Conservation (phyloP, 108 stramenopile genomes). For the Mediolabrus comicus region DNA sequence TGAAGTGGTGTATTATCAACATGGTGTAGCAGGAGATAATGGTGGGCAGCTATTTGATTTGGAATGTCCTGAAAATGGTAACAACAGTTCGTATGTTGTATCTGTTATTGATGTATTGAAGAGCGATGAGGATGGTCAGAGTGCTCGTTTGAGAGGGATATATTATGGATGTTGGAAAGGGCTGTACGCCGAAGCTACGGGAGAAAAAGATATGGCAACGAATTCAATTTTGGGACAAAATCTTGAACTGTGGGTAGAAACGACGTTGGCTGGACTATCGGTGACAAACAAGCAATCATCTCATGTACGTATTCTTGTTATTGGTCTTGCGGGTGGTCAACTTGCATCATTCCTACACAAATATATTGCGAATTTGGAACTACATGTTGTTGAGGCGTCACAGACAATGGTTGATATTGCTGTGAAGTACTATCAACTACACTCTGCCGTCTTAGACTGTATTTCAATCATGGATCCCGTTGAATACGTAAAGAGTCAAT, state of each 20-base stretch:
- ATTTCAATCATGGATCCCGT: constrained; percentile 9
- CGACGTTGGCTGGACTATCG: constrained; percentile 18
- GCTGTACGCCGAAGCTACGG: constrained; percentile 21
- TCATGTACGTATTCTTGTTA: constrained; percentile 4
- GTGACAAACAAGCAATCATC: background rate
- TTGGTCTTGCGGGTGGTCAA: constrained; percentile 26
- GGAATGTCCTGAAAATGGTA: background rate
- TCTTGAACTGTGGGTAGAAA: constrained; percentile 20
- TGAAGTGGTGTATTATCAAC: constrained; percentile 12
- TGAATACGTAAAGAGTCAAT: constrained; percentile 21
- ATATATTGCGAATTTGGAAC: constrained; percentile 1
- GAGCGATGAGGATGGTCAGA: constrained; percentile 24
- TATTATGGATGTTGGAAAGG: constrained; percentile 20
- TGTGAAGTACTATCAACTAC: constrained; percentile 11
- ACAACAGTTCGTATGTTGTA: background rate
- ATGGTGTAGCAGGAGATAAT: background rate
- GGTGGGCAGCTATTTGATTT: constrained; percentile 17
- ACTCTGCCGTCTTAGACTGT: background rate
- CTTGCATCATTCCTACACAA: constrained; percentile 16
- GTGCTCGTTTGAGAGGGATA: constrained; percentile 16
- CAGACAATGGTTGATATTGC: constrained; percentile 20
- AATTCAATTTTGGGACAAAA: background rate
- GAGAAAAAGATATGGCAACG: constrained; percentile 15
- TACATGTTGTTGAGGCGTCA: constrained; percentile 13
- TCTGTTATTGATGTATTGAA: constrained; percentile 25